phyloP scores from a whole-genome alignment of 208 protist species.

The Angomonas ambiguus region DNA sequence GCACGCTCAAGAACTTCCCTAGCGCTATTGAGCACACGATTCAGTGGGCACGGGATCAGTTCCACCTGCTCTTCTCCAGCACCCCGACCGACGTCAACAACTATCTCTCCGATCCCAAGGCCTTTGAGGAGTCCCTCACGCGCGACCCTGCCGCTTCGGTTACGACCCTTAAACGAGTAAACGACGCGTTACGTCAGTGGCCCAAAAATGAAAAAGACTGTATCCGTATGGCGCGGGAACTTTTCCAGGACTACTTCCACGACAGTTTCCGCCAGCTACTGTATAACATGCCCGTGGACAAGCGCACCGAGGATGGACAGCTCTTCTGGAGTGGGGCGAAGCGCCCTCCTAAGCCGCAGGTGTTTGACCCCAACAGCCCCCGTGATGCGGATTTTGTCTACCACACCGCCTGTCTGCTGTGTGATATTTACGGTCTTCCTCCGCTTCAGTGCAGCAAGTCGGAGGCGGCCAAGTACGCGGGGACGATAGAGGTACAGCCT shows the following conservation, averaged over 20 bases:
- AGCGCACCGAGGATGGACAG: conserved; percentile 84
- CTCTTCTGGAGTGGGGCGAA: conserved; percentile 92
- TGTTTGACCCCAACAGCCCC: conserved; percentile 44
- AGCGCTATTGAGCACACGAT: conserved; percentile 99
- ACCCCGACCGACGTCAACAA: conserved; percentile 77
- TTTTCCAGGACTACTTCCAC: conserved; percentile 96
- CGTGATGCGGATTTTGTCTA: conserved; percentile 77
- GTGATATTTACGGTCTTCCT: conserved; percentile 56
- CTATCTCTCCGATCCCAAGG: conserved; percentile 68
- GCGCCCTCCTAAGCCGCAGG: conserved; percentile 79
- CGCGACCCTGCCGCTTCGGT: conserved; percentile 65
- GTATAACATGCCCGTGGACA: conserved; percentile 97
- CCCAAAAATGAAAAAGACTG: conserved; percentile 92
- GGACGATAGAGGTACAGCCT: conserved; percentile 28
- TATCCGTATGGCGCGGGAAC: conserved; percentile 88
- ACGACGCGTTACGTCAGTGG: conserved; percentile 69
- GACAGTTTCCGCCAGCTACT: conserved; percentile 96
- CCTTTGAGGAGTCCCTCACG: conserved; percentile 58
- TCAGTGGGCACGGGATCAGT: conserved; percentile 93
- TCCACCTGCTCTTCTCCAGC: conserved; percentile 83
- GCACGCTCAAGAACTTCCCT: conserved; percentile 99
- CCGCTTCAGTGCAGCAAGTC: conserved; percentile 23
- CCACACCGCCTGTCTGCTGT: conserved; percentile 71
- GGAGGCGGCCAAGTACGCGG: conserved; percentile 45
- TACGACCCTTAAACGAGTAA: conserved; percentile 62